Conservation (phyloP, 1,284 basidiomycete species). For the Cryptococcus sp. region DNA sequence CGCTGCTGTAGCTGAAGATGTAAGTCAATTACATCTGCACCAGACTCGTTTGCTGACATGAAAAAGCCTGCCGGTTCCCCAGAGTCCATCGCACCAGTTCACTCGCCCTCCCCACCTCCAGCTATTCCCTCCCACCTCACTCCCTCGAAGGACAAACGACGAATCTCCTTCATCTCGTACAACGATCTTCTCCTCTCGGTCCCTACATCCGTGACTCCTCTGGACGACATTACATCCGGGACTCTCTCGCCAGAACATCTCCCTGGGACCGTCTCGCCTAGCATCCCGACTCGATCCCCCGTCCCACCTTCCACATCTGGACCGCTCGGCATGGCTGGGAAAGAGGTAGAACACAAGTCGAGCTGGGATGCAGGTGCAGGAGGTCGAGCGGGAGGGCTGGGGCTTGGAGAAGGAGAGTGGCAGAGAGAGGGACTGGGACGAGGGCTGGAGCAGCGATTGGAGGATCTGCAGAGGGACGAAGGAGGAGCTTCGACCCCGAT, state of each 20-base stretch:
- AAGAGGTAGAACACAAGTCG: slow-evolving; percentile 6
- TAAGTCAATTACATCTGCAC: slow-evolving; percentile 8
- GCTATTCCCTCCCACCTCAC: slow-evolving; percentile 56
- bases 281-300: slow-evolving; percentile 48
- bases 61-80: slow-evolving; percentile 1
- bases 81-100: neutral
- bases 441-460: slow-evolving; percentile 72
- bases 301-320: slow-evolving; percentile 20
- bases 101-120: slow-evolving; percentile 17
- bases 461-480: slow-evolving; percentile 41
- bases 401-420: slow-evolving; percentile 61
- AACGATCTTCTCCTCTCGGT: slow-evolving; percentile 71
- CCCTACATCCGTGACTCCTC: slow-evolving; percentile 62
- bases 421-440: slow-evolving; percentile 70
- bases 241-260: slow-evolving; percentile 44
- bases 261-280: slow-evolving; percentile 40
- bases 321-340: neutral
- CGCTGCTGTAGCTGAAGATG: slow-evolving; percentile 11
- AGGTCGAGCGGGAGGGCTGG: slow-evolving; percentile 8
- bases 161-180: slow-evolving; percentile 81
- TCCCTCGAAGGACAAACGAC: slow-evolving; percentile 39
- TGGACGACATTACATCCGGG: slow-evolving; percentile 62
- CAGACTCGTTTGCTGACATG: too few relatives aligned
- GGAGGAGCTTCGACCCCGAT: neutral
- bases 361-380: slow-evolving; percentile 3